Evolutionary conservation across 805 yeast species (phyloP).

Genomic region (Monosporozyma servazzii): DNA sequence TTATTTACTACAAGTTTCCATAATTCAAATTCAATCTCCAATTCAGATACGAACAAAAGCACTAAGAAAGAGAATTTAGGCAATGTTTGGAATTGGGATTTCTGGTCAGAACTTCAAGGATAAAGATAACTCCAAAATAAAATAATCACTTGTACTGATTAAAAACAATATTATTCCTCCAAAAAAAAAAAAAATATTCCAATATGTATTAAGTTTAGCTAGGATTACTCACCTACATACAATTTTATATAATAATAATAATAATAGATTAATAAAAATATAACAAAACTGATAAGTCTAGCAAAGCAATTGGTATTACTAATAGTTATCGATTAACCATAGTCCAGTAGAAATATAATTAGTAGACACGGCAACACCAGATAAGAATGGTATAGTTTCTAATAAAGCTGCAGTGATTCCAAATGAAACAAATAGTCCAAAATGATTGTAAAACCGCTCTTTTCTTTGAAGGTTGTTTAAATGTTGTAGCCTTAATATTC

Average conservation of each 20-base stretch:
- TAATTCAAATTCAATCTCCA: neutral
- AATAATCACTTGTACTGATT: neutral
- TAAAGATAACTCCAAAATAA: neutral
- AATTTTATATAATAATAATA: neutral
- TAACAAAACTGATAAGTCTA: neutral
- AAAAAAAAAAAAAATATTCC: too few species aligned
- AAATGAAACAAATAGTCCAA: slow-evolving; percentile 25
- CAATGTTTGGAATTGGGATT: slow-evolving; percentile 28
- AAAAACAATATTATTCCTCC: neutral
- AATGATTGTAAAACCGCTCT: slow-evolving; percentile 16
- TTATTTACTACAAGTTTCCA: slow-evolving; percentile 8
- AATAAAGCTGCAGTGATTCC: slow-evolving; percentile 24
- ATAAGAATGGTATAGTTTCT: slow-evolving; percentile 23
- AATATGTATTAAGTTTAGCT: neutral
- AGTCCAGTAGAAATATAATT: slow-evolving; percentile 21
- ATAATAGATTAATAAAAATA: too few species aligned
- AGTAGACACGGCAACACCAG: slow-evolving; percentile 20
- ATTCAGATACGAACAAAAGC: neutral
- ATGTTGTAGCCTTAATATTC: slow-evolving; percentile 15
- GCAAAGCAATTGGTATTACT: neutral
- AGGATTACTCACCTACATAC: neutral
- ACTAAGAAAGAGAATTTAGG: neutral
- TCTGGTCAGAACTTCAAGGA: slow-evolving; percentile 13
- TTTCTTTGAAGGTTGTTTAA: slow-evolving; percentile 14
- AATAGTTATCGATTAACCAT: slow-evolving; percentile 14